Evolutionary conservation across 1,284 basidiomycete genomes (phyloP).

Genomic region (Cerrena zonata): DNA sequence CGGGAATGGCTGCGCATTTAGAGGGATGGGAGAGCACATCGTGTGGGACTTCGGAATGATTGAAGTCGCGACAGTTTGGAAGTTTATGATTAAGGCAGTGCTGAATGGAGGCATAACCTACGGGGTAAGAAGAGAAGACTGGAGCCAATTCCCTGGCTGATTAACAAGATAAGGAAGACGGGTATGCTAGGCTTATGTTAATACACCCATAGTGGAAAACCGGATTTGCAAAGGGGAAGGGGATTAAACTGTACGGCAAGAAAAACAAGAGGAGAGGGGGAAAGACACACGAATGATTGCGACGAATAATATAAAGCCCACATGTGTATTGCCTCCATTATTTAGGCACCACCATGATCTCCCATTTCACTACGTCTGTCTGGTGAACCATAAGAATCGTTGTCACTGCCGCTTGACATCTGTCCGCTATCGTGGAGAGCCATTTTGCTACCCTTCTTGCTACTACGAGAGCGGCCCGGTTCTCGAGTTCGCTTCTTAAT

Average conservation of each 20-base stretch:
- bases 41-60: neutral
- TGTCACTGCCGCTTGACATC: slow-evolving; percentile 25
- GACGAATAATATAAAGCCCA: neutral
- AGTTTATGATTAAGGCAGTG: slow-evolving; percentile 2
- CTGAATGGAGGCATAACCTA: neutral
- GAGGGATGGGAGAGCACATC: neutral
- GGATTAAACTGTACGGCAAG: neutral
- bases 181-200: slow-evolving; percentile 1
- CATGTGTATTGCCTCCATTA: slow-evolving; percentile 6
- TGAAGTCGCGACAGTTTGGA: neutral
- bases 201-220: slow-evolving; percentile 4
- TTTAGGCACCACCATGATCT: slow-evolving; percentile 23
- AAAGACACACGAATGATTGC: neutral
- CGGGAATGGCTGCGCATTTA: neutral
- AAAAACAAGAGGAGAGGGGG: slow-evolving; percentile 1
- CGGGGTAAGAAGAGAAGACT: neutral
- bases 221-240: neutral
- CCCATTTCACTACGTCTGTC: slow-evolving; percentile 28
- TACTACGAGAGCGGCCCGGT: slow-evolving; percentile 21
- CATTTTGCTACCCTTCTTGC: slow-evolving; percentile 11
- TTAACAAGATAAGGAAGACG: slow-evolving; percentile 1
- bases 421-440: slow-evolving; percentile 21
- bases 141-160: neutral
- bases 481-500: slow-evolving; percentile 36
- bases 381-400: slow-evolving; percentile 31